phyloP scores from a whole-genome alignment of 345 rosid species.

The Hibiscus tridactylites region DNA sequence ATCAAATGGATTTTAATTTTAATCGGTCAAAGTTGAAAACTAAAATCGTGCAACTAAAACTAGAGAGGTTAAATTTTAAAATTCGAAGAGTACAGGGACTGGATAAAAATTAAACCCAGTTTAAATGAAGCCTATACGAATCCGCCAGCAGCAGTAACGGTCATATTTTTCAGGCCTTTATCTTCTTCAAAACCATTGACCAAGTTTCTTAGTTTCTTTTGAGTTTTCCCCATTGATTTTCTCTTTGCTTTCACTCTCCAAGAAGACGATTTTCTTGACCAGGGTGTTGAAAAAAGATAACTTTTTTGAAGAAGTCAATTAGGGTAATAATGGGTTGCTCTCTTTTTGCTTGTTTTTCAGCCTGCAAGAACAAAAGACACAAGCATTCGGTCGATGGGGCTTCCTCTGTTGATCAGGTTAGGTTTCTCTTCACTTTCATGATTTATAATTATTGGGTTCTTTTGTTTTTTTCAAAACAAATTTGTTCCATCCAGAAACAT shows the following conservation, averaged over 20 bases:
- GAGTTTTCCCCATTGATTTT: background rate
- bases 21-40: no score
- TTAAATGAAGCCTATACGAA: background rate
- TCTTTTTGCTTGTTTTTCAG: conserved; percentile 45
- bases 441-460: background rate
- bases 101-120: no score
- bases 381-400: conserved; percentile 21
- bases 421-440: background rate
- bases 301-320: conserved; percentile 10
- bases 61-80: no score
- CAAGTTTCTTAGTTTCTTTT: background rate
- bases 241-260: background rate
- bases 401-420: conserved; percentile 27
- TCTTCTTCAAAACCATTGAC: conserved; percentile 2
- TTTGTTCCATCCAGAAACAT: conserved; percentile 30
- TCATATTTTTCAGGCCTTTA: conserved; percentile 7
- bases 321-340: conserved; percentile 47
- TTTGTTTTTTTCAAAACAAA: background rate
- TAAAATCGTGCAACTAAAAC: no score
- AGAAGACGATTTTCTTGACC: conserved; percentile 7
- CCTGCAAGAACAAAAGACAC: conserved; percentile 34
- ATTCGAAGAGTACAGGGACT: no score
- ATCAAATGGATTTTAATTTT: no score
- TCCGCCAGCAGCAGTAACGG: conserved; percentile 12
- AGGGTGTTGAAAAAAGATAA: background rate